These are phyloP conservation scores for Chlamydomonas asymmetrica DNA, from an alignment of 139 green algal genomes.

Conservation along the genomic window DNA sequence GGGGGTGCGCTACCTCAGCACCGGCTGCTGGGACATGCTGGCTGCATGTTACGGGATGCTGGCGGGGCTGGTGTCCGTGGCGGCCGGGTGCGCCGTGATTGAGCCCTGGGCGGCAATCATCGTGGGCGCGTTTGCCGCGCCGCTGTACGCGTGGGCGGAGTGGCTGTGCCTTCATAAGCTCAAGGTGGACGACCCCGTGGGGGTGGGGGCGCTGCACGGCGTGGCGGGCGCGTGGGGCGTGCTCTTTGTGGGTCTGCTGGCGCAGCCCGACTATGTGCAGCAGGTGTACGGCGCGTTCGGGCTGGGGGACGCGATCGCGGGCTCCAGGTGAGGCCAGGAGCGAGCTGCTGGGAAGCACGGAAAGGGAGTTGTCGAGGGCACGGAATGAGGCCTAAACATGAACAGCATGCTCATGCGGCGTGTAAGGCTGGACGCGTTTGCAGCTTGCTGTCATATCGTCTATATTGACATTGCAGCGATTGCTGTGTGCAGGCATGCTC, in stretches of 20 bases:
- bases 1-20: conserved; percentile 10
- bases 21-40: conserved; percentile 20
- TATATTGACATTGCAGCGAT: too few relatives aligned
- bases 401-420: too few relatives aligned
- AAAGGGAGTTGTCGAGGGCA: too few relatives aligned
- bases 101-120: conserved; percentile 61
- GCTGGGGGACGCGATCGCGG: neutral
- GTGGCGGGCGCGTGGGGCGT: conserved; percentile 42
- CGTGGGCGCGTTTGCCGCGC: conserved; percentile 45
- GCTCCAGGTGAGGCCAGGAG: neutral
- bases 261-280: conserved; percentile 36
- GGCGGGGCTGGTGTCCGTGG: conserved; percentile 64
- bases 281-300: conserved; percentile 43
- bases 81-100: conserved; percentile 49
- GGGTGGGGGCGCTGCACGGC: conserved; percentile 63
- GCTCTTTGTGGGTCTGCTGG: conserved; percentile 32
- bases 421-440: too few relatives aligned
- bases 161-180: conserved; percentile 17
- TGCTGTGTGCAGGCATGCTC: too few relatives aligned
- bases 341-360: too few relatives aligned
- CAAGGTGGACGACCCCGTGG: conserved; percentile 64
- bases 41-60: conserved; percentile 33
- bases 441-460: too few relatives aligned
- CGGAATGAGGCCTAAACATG: too few relatives aligned
- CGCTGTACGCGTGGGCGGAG: conserved; percentile 33